Conservation (phyloP, 148 eudicot species). For the Silene conica region DNA sequence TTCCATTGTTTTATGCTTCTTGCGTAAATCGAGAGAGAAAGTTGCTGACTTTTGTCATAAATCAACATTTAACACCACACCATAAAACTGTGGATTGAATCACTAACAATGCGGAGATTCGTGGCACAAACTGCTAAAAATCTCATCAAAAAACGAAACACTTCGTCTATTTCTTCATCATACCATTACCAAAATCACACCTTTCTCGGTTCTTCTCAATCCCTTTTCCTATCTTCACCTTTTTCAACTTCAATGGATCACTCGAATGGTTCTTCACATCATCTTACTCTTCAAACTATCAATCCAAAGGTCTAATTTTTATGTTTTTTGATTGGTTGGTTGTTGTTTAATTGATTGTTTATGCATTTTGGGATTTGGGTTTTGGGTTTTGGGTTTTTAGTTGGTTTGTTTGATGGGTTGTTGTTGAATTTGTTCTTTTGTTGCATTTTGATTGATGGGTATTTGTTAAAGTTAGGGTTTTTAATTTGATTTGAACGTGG, state of each 20-base stretch:
- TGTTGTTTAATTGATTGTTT: conserved; percentile 18
- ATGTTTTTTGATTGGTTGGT: not conserved
- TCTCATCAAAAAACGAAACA: not conserved
- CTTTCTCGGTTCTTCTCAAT: not conserved
- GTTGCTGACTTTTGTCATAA: not conserved
- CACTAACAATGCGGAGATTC: conserved; percentile 7
- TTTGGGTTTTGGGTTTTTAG: conserved; percentile 2
- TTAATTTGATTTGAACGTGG: not conserved
- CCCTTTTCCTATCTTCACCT: conserved; percentile 1
- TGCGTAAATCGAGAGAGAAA: not conserved
- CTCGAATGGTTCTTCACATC: conserved; percentile 15
- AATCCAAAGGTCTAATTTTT: conserved; percentile 57
- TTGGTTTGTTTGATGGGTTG: conserved; percentile 20
- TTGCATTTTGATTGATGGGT: conserved; percentile 22
- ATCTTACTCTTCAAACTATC: conserved; percentile 38
- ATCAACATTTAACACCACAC: not conserved
- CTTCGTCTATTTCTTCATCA: not conserved
- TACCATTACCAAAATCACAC: not conserved
- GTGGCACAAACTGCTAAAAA: conserved; percentile 1
- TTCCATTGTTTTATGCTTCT: not conserved
- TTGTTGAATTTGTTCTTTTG: conserved; percentile 1
- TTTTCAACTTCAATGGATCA: not conserved
- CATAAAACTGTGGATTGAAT: not conserved
- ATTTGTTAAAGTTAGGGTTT: conserved; percentile 1
- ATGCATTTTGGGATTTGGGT: conserved; percentile 9